Evolutionary conservation across 805 yeast genomes (phyloP), one percentile per base, ranked within the genome.

Genomic region (Hanseniaspora thailandica): DNA sequence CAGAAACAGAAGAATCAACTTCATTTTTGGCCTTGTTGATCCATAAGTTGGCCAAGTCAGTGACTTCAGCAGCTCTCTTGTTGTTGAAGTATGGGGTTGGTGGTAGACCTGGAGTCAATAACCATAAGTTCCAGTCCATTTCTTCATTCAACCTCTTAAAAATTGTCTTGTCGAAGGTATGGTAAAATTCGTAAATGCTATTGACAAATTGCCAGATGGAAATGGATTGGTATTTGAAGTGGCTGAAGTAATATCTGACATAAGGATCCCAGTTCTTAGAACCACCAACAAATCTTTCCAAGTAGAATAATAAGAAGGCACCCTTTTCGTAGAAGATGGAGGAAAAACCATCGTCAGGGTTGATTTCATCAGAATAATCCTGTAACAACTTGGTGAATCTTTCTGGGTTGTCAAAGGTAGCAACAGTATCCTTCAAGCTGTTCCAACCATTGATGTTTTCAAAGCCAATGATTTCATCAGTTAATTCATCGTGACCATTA

Each of bases 241-340:
- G 80, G 45, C 66, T 69, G 69, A 88, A 88, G 69, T 88, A 88
- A 65, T 75, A 76, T 55, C 83, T 85, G 61, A 88, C 81, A 63
- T 85, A 88, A 47, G 84, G 82, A 65, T 86, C 94, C 64, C 86
- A 88, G 17, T 66, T 75, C 22, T 71, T 72, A 43, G 68, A 64
- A 36, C 86, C 88, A 45, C 90, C 86, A 10, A 88, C 70, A 35
- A 72, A 63, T 46, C 73, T 75, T 68, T 89, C 97, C 48, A 88
- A 72, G 60, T 80, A 78, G 69, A 78, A 85, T 55, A 89, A 71
- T 61, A 88, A 74, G 59, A 83, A 86, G 61, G 82, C 84, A 7
- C 96, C 96, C 66, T 87, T 87, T 65, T 88, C 96, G 67, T 88
- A 88, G 2, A 96, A 96, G 45, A 88, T 94, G 1, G 84, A 73